These are phyloP conservation scores for Hymenoscyphus salicellus DNA, from an alignment of 2,329 filamentous ascomycete genomes.

Conservation along the genomic window DNA sequence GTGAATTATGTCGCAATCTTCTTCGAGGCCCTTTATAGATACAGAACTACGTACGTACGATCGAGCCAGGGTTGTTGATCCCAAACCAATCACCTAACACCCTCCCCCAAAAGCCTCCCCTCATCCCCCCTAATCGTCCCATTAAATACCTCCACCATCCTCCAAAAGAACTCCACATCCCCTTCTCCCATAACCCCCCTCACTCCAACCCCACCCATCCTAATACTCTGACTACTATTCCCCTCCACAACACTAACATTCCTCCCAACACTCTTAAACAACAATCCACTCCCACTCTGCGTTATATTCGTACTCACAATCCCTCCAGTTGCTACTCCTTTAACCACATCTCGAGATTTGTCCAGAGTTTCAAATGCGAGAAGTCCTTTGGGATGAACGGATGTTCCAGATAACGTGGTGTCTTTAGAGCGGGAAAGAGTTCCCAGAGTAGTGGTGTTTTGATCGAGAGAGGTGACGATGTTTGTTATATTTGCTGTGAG, in stretches of 20 bases:
- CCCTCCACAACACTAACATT: constrained; percentile 50
- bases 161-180: constrained; percentile 50
- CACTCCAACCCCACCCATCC: constrained; percentile 40
- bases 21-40: too few relatives aligned
- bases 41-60: too few relatives aligned
- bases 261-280: constrained; percentile 46
- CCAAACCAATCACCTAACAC: neutral
- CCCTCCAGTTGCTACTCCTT: constrained; percentile 24
- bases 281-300: constrained; percentile 56
- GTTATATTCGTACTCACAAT: constrained; percentile 46
- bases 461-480: neutral
- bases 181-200: constrained; percentile 12
- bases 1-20: too few relatives aligned
- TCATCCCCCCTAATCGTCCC: constrained; percentile 48
- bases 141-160: constrained; percentile 53
- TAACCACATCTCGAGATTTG: constrained; percentile 19
- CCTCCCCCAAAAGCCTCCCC: constrained; percentile 36
- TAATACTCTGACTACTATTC: constrained; percentile 51
- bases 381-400: constrained; percentile 57
- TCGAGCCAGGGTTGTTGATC: too few relatives aligned
- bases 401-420: constrained; percentile 39
- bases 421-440: neutral
- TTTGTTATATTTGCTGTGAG: constrained; percentile 14
- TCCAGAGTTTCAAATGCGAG: constrained; percentile 48
- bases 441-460: constrained; percentile 2